Evolutionary conservation across 208 protist genomes (phyloP).

Genomic region (Sergeia podlipaevii): DNA sequence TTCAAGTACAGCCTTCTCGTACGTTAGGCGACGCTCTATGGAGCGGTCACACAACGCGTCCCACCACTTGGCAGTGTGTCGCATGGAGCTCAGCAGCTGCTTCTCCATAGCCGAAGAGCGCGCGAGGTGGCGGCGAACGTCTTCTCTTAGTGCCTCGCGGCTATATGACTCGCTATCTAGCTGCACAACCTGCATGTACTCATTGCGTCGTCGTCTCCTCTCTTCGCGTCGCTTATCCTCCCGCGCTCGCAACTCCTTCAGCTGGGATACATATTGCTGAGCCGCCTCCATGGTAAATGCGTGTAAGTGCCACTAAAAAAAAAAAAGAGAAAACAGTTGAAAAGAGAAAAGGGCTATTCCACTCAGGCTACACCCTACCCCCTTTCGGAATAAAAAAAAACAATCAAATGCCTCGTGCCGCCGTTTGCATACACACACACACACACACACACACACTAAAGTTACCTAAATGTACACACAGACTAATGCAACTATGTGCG

Average conservation of each 20-base stretch:
- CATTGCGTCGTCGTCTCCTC: conserved; percentile 37
- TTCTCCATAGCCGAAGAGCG: conserved; percentile 39
- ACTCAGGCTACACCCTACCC: too few relatives aligned
- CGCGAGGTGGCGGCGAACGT: conserved; percentile 20
- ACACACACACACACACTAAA: too few relatives aligned
- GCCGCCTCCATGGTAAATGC: conserved; percentile 25
- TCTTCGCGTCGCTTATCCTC: conserved; percentile 28
- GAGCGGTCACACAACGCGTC: conserved; percentile 63
- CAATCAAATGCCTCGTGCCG: background rate
- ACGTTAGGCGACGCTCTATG: conserved; percentile 49
- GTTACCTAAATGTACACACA: too few relatives aligned
- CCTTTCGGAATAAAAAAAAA: background rate
- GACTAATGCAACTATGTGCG: too few relatives aligned
- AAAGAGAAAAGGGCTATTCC: too few relatives aligned
- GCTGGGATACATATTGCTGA: conserved; percentile 25
- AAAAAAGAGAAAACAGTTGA: conserved; percentile 13
- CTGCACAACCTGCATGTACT: conserved; percentile 20
- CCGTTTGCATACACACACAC: background rate
- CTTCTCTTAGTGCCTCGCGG: conserved; percentile 12
- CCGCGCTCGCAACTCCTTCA: conserved; percentile 22
- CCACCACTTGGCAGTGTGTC: conserved; percentile 62
- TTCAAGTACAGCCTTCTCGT: conserved; percentile 34
- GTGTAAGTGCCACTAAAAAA: background rate
- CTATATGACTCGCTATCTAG: conserved; percentile 12
- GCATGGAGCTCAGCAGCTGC: conserved; percentile 42